Evolutionary conservation across 2,329 filamentous ascomycete genomes (phyloP).

Genomic region (Ilyonectria mors-panacis): DNA sequence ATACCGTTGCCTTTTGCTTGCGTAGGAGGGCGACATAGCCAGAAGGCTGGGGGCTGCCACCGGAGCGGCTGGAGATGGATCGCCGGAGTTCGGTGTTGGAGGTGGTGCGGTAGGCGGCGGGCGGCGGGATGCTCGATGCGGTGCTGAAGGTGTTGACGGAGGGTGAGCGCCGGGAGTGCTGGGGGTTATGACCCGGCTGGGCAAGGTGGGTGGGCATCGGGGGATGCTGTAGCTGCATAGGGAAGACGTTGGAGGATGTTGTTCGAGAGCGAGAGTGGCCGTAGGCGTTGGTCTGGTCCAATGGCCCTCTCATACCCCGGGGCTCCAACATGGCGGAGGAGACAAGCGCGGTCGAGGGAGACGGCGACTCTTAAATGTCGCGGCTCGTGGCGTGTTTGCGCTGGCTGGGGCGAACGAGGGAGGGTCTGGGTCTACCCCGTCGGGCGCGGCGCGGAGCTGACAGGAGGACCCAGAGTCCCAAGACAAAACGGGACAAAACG

Average conservation of each 20-base stretch:
- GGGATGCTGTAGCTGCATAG: constrained; percentile 51
- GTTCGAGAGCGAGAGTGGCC: constrained; percentile 70
- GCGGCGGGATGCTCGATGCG: constrained; percentile 76
- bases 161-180: constrained; percentile 71
- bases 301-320: constrained; percentile 50
- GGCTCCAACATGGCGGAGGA: constrained; percentile 51
- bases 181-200: constrained; percentile 50
- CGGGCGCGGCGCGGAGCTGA: constrained; percentile 41
- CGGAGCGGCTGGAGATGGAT: constrained; percentile 86
- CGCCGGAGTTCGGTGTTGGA: constrained; percentile 75
- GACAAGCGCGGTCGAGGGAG: constrained; percentile 34
- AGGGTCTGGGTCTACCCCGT: constrained; percentile 36
- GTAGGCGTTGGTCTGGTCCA: constrained; percentile 59
- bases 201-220: constrained; percentile 48
- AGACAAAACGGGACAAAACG: constrained; percentile 30
- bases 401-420: constrained; percentile 43
- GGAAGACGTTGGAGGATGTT: constrained; percentile 70
- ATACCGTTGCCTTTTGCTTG: constrained; percentile 97
- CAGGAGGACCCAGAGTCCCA: constrained; percentile 31
- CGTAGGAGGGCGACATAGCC: constrained; percentile 96
- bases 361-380: constrained; percentile 43
- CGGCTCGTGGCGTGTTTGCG: constrained; percentile 38
- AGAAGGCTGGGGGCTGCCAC: constrained; percentile 69
- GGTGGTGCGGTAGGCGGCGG: constrained; percentile 70
- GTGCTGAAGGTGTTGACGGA: constrained; percentile 80